Percentiles rank a stretch among this genome's conserved stretches.
phyloP scores from a whole-genome alignment of 495 filamentous ascomycete genomes.

The Aspergillus egyptiacus region DNA sequence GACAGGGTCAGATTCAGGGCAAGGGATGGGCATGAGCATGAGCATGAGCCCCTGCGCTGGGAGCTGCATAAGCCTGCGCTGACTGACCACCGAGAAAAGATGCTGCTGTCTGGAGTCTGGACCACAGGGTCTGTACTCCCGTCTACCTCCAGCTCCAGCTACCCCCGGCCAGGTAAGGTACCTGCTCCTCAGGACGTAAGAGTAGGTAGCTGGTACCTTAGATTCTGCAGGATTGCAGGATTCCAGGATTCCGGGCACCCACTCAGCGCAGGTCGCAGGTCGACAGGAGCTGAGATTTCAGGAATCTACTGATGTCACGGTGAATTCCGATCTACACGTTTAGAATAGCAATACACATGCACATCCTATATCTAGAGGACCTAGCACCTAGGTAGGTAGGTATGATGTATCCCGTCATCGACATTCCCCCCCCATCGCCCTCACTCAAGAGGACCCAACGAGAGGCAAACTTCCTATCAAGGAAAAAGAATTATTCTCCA shows the following conservation, averaged over 20 bases:
- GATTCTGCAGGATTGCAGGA: no score
- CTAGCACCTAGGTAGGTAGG: no score
- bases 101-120: no score
- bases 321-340: no score
- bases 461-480: conserved; percentile 61
- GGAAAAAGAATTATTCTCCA: conserved; percentile 51
- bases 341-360: not conserved
- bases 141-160: no score
- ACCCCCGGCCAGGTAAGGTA: no score
- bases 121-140: no score
- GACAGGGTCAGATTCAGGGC: not conserved
- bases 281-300: no score
- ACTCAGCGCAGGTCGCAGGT: no score
- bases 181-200: no score
- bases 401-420: conserved; percentile 58
- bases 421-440: conserved; percentile 61
- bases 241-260: no score
- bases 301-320: not conserved
- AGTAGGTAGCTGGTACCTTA: no score
- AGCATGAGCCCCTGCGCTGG: not conserved
- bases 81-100: not conserved
- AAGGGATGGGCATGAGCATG: conserved; percentile 4
- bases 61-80: not conserved
- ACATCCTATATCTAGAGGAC: not conserved
- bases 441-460: conserved; percentile 60